Evolutionary conservation across 2,329 filamentous ascomycete genomes (phyloP).

Genomic region (Samsoniella hepiali): DNA sequence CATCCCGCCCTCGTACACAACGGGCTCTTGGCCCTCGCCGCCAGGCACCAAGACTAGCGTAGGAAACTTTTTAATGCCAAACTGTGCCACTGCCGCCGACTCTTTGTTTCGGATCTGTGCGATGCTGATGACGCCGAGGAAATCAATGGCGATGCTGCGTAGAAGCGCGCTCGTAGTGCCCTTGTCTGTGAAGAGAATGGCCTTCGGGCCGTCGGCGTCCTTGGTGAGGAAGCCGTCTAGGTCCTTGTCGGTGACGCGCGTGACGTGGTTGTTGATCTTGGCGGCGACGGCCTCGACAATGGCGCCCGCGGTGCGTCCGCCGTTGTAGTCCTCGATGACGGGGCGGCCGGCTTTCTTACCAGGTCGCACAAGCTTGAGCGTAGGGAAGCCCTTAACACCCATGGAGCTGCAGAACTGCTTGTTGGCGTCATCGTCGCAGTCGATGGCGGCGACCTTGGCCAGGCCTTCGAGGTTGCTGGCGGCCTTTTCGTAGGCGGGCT

Average conservation of each 20-base stretch:
- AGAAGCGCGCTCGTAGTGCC: slow-evolving; percentile 80
- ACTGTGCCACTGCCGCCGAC: slow-evolving; percentile 64
- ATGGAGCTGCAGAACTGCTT: slow-evolving; percentile 81
- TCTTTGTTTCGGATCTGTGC: slow-evolving; percentile 85
- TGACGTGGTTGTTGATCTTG: slow-evolving; percentile 90
- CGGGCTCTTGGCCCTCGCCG: slow-evolving; percentile 61
- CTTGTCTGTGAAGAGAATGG: slow-evolving; percentile 91
- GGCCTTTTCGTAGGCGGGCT: slow-evolving; percentile 92
- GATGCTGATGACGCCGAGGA: slow-evolving; percentile 72
- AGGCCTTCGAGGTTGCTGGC: slow-evolving; percentile 86
- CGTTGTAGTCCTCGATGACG: slow-evolving; percentile 86
- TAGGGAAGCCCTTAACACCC: slow-evolving; percentile 92
- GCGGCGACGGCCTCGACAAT: slow-evolving; percentile 84
- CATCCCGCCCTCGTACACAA: slow-evolving; percentile 77
- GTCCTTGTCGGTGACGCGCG: slow-evolving; percentile 74
- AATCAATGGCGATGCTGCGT: slow-evolving; percentile 86
- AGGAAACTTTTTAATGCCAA: slow-evolving; percentile 75
- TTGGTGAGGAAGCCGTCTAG: slow-evolving; percentile 69
- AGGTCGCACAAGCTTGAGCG: slow-evolving; percentile 87
- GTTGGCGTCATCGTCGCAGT: slow-evolving; percentile 93
- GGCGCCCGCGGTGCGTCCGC: slow-evolving; percentile 74
- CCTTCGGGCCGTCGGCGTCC: slow-evolving; percentile 71
- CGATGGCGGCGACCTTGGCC: slow-evolving; percentile 88
- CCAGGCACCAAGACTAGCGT: slow-evolving; percentile 72
- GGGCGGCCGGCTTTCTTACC: slow-evolving; percentile 74